Evolutionary conservation across 345 rosid genomes (phyloP), one percentile per base, ranked within the genome.

Genomic region (Triadica sebifera): DNA sequence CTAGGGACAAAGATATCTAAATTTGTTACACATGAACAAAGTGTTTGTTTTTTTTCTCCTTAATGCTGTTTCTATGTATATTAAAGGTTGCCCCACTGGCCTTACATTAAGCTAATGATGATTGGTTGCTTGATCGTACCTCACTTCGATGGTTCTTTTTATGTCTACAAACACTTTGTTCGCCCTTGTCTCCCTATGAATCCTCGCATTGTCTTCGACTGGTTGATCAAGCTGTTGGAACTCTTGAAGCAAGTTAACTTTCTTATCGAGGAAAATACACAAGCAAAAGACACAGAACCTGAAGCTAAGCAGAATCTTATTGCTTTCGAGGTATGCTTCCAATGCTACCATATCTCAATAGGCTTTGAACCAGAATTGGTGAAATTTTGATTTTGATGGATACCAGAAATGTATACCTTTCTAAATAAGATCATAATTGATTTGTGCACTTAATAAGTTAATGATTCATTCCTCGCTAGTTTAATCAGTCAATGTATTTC

Each of bases 81-180:
- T 51, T 7, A 16, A 52, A 68, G 83, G 77, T 19, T 76, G 57
- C 67, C 80, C 24, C 55, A 47, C n/a, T 84, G 87, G 87, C 67
- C 66, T 20, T 77, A 79, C 71, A 60, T 81, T 15, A 84, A 79
- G 81, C 72, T 81, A 4, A 5, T 58, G 1, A 43, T 81, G 25
- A 64, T 77, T 50, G 38, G 56, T 34, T 74, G 72, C 65, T 47
- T 75, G 77, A 62, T 77, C 61, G 65, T 55, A 17, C 78, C 81
- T 22, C 8, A 61, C 52, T 84, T 81, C 8, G 60, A 77, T 37
- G 87, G 87, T 55, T 80, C 87, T 13, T 49, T 77, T 5, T 69
- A 74, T 50, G 63, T 76, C 15, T 81, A 84, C 29, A 70, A 70
- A 66, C 72, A 73, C 55, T 41, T 84, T 49, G 69, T 84, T 56